Evolutionary conservation across 345 rosid genomes (phyloP).

Genomic region (Boechera retrofracta): DNA sequence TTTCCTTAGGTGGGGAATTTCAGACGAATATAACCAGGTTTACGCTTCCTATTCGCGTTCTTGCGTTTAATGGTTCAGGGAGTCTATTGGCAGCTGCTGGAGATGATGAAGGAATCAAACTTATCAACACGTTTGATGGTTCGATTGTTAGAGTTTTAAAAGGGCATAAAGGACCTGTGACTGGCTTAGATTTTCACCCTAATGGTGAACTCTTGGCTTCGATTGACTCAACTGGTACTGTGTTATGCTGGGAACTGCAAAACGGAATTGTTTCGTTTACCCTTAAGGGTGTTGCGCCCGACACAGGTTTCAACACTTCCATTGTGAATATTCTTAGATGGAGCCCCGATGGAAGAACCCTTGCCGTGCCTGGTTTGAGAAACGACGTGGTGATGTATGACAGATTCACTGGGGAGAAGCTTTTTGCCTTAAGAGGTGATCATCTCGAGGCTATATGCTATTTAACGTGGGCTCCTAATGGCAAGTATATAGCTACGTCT

Average conservation of each 20-base stretch:
- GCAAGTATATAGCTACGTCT: slow-evolving; percentile 91
- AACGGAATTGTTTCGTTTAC: slow-evolving; percentile 65
- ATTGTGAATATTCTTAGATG: slow-evolving; percentile 69
- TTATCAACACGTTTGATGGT: slow-evolving; percentile 89
- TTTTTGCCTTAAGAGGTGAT: slow-evolving; percentile 81
- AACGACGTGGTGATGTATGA: slow-evolving; percentile 93
- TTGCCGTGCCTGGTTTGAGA: slow-evolving; percentile 86
- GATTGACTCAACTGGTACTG: slow-evolving; percentile 82
- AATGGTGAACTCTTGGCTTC: slow-evolving; percentile 82
- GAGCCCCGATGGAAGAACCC: slow-evolving; percentile 94
- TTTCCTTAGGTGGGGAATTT: slow-evolving; percentile 80
- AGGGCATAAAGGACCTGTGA: slow-evolving; percentile 85
- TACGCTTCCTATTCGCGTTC: slow-evolving; percentile 86
- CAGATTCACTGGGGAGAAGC: slow-evolving; percentile 88
- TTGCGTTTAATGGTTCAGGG: slow-evolving; percentile 85
- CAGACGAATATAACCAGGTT: slow-evolving; percentile 90
- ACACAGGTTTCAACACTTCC: slow-evolving; percentile 64
- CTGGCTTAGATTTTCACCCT: slow-evolving; percentile 86
- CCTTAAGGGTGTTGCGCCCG: slow-evolving; percentile 71
- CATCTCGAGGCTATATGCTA: slow-evolving; percentile 74
- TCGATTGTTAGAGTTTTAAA: slow-evolving; percentile 88
- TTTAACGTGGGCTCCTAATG: slow-evolving; percentile 91
- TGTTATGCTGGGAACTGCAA: slow-evolving; percentile 85
- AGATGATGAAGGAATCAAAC: slow-evolving; percentile 96
- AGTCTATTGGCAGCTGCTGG: slow-evolving; percentile 96